Percentiles rank a stretch among this genome's conserved stretches.
Evolutionary conservation across 2,329 filamentous ascomycete species (phyloP).

Genomic region (Shiraia sp.): DNA sequence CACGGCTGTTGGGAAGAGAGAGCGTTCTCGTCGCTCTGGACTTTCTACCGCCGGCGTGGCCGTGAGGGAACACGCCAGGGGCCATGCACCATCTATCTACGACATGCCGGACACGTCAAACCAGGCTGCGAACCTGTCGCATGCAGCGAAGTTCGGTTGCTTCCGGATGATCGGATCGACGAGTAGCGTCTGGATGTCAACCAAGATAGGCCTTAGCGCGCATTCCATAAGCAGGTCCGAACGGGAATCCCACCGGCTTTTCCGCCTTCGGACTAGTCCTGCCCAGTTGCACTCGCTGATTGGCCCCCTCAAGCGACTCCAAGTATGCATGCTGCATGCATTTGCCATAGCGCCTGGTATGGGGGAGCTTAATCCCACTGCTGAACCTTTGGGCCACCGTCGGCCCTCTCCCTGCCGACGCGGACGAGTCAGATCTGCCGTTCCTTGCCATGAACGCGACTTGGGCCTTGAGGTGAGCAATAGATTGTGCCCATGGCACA

Average conservation of each 20-base stretch:
- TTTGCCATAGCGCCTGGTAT: too few relatives aligned
- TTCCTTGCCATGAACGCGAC: too few relatives aligned
- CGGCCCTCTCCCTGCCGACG: too few relatives aligned
- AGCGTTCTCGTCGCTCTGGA: conserved; percentile 2
- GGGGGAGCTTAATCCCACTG: too few relatives aligned
- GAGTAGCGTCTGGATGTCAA: conserved; percentile 10
- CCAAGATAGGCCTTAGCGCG: conserved; percentile 29
- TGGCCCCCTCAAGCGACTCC: too few relatives aligned
- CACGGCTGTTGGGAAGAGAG: conserved; percentile 11
- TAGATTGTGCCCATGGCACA: too few relatives aligned
- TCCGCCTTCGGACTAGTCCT: background rate
- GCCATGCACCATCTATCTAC: conserved; percentile 8
- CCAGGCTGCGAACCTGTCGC: conserved; percentile 20
- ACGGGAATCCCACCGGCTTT: conserved; percentile 30
- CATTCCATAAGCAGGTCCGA: conserved; percentile 23
- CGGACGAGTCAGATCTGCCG: too few relatives aligned
- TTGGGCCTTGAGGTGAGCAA: too few relatives aligned
- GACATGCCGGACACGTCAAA: conserved; percentile 18
- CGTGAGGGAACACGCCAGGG: conserved; percentile 22
- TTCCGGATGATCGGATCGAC: conserved; percentile 36
- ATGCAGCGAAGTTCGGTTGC: conserved; percentile 39
- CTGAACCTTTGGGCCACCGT: too few relatives aligned
- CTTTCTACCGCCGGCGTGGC: conserved; percentile 16
- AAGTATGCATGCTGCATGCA: too few relatives aligned
- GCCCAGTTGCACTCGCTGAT: too few relatives aligned